Evolutionary conservation across 805 yeast genomes (phyloP), one percentile per base, ranked within the genome.

Genomic region (Kazachstania bromeliacearum): DNA sequence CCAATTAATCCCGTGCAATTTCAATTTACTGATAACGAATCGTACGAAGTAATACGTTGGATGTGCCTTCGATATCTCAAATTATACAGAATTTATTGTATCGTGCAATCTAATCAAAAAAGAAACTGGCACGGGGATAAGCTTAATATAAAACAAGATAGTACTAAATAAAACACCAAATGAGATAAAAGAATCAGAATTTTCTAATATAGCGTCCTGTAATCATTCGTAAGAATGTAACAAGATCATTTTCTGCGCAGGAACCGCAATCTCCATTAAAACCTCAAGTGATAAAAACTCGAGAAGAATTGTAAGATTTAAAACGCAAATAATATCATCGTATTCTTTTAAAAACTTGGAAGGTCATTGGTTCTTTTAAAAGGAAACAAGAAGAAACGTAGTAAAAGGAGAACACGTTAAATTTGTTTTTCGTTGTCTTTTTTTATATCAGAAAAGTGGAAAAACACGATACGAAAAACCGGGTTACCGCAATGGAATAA

Each of bases 321-420:
- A 37, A 38, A 49, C 60, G 60, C 62, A 55, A 56, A 57, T 57
- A 47, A 41, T 44, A 44, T 57, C 62, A 57, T 57, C 62, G 34
- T 52, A 45, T 57, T 51, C 60, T 55, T 55, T 52, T 48, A 48
- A 55, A 55, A 58, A 57, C 61, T 58, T 57, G 63, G 61, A 58
- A 57, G 63, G 60, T 55, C 60, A 56, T 55, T 42, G 48, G 47
- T 35, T 32, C 23, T 36, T 39, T 44, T 10, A 37, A 48, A 45
- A 16, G 18, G 24, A 32, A n/a, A 3, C 13, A 6, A 29, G 28
- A 26, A 10, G 31, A 31, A 15, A 28, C 10, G 3, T 21, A 19
- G 5, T 28, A 25, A 18, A 17, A 24, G 13, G 15, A 13, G n/a
- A n/a, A n/a, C n/a, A n/a, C n/a, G n/a, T n/a, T n/a, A n/a, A n/a